A percentile compares a stretch with the other conserved stretches of the same genome.
Conservation (phyloP, 495 filamentous ascomycete species). For the Xylaria telfairii region DNA sequence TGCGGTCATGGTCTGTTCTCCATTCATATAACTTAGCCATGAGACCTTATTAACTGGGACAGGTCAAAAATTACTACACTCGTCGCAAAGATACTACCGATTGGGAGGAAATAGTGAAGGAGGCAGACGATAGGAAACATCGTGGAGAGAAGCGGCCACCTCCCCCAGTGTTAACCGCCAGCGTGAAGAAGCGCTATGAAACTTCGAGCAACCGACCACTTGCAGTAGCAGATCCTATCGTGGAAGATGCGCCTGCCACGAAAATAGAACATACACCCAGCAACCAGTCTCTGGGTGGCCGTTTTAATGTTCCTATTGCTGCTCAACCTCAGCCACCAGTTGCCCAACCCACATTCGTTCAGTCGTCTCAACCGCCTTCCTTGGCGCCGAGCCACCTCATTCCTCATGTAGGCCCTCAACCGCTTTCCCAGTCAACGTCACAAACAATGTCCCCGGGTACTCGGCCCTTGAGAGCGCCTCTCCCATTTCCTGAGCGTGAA, state of each 20-base stretch:
- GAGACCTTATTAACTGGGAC: constrained; percentile 36
- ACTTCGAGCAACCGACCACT: constrained; percentile 57
- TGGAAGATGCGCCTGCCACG: constrained; percentile 56
- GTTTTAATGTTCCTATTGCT: constrained; percentile 53
- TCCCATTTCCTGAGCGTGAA: constrained; percentile 37
- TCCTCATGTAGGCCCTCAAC: constrained; percentile 37
- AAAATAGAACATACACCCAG: constrained; percentile 50
- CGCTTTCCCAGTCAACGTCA: constrained; percentile 35
- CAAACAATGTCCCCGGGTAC: constrained; percentile 48
- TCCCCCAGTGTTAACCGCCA: constrained; percentile 66
- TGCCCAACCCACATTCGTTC: constrained; percentile 33
- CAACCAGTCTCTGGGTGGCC: constrained; percentile 39
- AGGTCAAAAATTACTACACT: constrained; percentile 96
- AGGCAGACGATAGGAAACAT: constrained; percentile 72
- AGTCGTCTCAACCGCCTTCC: constrained; percentile 31
- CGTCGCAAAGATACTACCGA: constrained; percentile 78
- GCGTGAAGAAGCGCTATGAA: constrained; percentile 54
- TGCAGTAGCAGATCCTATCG: constrained; percentile 63
- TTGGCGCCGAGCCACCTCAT: constrained; percentile 32
- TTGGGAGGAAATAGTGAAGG: constrained; percentile 69
- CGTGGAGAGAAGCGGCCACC: constrained; percentile 76
- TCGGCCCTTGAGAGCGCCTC: constrained; percentile 46
- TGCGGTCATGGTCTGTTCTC: constrained; percentile 78
- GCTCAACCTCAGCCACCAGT: constrained; percentile 38
- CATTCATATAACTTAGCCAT: constrained; percentile 15